phyloP scores from a whole-genome alignment of 805 yeast genomes.

The Suhomyces vadensis region DNA sequence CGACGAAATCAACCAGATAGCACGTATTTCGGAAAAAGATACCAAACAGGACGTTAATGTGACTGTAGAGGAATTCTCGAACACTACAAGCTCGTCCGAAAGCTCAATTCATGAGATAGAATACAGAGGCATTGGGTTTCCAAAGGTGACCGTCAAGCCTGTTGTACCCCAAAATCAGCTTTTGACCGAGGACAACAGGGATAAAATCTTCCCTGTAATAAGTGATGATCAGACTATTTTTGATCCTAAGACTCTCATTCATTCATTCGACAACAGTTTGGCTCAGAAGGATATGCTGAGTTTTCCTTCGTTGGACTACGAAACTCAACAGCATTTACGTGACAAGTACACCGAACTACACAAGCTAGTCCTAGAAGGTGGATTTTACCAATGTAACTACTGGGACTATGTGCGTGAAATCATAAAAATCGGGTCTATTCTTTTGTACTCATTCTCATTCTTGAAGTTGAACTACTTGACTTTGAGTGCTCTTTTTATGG shows the following conservation, averaged over 20 bases:
- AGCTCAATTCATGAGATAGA: constrained; percentile 17
- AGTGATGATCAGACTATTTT: constrained; percentile 30
- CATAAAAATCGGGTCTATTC: constrained; percentile 56
- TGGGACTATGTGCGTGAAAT: constrained; percentile 71
- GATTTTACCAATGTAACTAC: constrained; percentile 73
- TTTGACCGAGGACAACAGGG: constrained; percentile 37
- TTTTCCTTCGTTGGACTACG: constrained; percentile 66
- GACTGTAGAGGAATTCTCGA: background rate
- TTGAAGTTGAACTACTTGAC: constrained; percentile 47
- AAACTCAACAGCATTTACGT: constrained; percentile 61
- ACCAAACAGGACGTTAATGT: constrained; percentile 9
- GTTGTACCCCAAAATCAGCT: constrained; percentile 51
- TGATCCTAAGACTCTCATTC: constrained; percentile 56
- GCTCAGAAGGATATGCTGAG: constrained; percentile 55
- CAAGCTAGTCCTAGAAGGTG: constrained; percentile 50
- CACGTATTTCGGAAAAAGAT: constrained; percentile 4
- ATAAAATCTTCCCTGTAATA: constrained; percentile 35
- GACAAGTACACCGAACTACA: constrained; percentile 63
- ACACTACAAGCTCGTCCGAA: constrained; percentile 11
- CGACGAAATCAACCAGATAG: background rate
- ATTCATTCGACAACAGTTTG: constrained; percentile 57
- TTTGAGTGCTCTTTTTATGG: constrained; percentile 64
- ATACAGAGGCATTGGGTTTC: constrained; percentile 35
- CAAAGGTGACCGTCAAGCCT: constrained; percentile 46
- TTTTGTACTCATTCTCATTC: constrained; percentile 50